Conservation (phyloP, 768 basidiomycete genomes). For the Leccinum broughii region DNA sequence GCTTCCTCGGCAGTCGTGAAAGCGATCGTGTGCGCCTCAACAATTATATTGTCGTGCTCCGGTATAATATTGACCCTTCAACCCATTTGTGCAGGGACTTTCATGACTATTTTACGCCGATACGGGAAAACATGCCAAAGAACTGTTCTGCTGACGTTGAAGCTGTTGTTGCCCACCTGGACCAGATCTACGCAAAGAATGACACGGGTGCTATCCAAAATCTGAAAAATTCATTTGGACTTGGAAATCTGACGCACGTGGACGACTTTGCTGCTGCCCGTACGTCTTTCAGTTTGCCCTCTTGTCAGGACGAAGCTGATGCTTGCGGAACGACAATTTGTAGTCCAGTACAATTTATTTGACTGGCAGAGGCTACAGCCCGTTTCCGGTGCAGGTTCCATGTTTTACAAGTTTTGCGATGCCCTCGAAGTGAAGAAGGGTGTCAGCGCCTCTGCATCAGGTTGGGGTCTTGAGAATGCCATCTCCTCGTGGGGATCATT, state of each 20-base stretch:
- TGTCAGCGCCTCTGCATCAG: constrained; percentile 43
- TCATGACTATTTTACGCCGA: constrained; percentile 65
- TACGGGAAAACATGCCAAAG: constrained; percentile 62
- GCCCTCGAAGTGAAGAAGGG: constrained; percentile 41
- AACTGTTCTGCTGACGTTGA: constrained; percentile 77
- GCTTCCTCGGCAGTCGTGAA: constrained; percentile 49
- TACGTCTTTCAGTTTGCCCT: constrained; percentile 24
- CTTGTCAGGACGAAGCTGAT: neutral
- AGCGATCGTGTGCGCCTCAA: constrained; percentile 38
- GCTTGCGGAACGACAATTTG: constrained; percentile 27
- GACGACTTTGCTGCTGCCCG: constrained; percentile 67
- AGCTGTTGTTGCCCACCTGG: constrained; percentile 61
- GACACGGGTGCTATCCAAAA: constrained; percentile 48
- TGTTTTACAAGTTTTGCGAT: constrained; percentile 43
- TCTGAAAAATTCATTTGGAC: constrained; percentile 60
- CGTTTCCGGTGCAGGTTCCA: constrained; percentile 40
- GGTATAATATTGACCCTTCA: neutral
- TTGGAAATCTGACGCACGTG: constrained; percentile 54
- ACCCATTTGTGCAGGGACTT: constrained; percentile 19
- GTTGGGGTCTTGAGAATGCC: constrained; percentile 66
- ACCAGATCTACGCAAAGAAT: constrained; percentile 50
- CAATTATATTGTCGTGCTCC: neutral
- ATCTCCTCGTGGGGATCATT: constrained; percentile 60
- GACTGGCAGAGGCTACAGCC: constrained; percentile 70
- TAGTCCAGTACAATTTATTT: constrained; percentile 54